Base-by-base conservation (phyloP, 2,329 filamentous ascomycete species). In the Lachnellula subtilissima region DNA sequence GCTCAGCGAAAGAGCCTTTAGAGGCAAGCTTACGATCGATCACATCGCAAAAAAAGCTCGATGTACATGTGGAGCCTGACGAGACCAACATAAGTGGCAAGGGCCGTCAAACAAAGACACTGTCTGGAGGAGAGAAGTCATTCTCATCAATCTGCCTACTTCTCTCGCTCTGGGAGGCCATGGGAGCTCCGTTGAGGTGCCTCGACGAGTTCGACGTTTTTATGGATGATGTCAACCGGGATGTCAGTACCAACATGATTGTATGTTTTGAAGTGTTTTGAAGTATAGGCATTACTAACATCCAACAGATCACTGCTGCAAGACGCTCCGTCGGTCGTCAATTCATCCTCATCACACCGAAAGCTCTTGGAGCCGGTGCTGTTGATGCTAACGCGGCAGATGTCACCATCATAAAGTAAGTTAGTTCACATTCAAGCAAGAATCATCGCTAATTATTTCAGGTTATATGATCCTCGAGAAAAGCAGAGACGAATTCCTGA, bases 191-290 rank as follows among this genome's bases (percentile, higher is more conserved):
- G 0, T 87, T 99, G 58, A 85, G 94, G 53, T 99, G 94, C 68
- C 78, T 99, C 53, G 94, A 99, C 73, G 94, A 99, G 73, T 99
- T 97, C 69, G 94, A 99, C 70, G 94, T 99, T 35, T 99, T 97
- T 78, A 99, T 99, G 94, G 94, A 99, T 73, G 91, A 88, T 64
- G 90, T 97, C 57, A 99, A 99, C 72, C 85, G 94, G 58, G 90
- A 89, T 54, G 89, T 95, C 64, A 95, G 90, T 69, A 96, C 96
- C 65, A 88, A 89, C 61, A 91, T 99, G 87, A 88, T 99, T 72
- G 88, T 91, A 75, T 76, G 85, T 79, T 37, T 22, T 46, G 14
- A 35, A 5, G 50, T 40, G 35, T 47, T 22, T 14, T 17, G n/a
- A 52, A 22, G 52, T 58, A 47, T 50, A 47, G 54, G 46, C 59